Evolutionary conservation across 2,329 filamentous ascomycete genomes (phyloP).

Genomic region (Akanthomyces lecanii): DNA sequence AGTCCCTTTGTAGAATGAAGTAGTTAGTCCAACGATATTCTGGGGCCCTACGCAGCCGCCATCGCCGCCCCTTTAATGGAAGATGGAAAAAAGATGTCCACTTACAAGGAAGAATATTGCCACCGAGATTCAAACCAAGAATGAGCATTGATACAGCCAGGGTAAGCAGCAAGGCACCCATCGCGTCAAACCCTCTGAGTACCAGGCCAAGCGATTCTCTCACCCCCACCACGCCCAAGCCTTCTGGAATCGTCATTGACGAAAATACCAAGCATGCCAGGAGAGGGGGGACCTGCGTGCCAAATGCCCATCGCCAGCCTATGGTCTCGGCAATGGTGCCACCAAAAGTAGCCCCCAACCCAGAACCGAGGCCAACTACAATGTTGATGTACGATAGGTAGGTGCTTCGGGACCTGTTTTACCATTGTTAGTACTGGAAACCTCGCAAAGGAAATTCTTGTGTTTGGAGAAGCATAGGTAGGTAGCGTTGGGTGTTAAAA

Average conservation of each 20-base stretch:
- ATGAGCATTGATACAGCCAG: constrained; percentile 53
- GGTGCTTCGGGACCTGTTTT: constrained; percentile 48
- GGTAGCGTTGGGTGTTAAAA: background rate
- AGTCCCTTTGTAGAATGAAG: constrained; percentile 38
- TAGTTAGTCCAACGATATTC: constrained; percentile 5
- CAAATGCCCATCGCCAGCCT: constrained; percentile 72
- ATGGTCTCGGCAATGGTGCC: constrained; percentile 65
- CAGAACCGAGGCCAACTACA: constrained; percentile 53
- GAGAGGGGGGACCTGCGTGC: constrained; percentile 53
- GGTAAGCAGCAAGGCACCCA: constrained; percentile 51
- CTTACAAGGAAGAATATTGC: constrained; percentile 57
- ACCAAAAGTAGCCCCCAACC: constrained; percentile 63
- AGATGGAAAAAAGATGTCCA: constrained; percentile 1
- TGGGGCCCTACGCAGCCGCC: background rate
- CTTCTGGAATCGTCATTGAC: constrained; percentile 43
- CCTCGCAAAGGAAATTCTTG: background rate
- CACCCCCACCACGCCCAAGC: constrained; percentile 47
- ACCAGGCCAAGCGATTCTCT: constrained; percentile 42
- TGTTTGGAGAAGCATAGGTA: background rate
- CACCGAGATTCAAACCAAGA: constrained; percentile 56
- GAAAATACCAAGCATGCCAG: constrained; percentile 43
- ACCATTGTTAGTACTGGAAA: background rate
- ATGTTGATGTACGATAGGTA: constrained; percentile 71
- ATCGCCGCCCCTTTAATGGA: background rate
- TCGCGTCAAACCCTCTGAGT: constrained; percentile 53